phyloP scores from a whole-genome alignment of 495 filamentous ascomycete genomes.

The Achaetomiella virescens region DNA sequence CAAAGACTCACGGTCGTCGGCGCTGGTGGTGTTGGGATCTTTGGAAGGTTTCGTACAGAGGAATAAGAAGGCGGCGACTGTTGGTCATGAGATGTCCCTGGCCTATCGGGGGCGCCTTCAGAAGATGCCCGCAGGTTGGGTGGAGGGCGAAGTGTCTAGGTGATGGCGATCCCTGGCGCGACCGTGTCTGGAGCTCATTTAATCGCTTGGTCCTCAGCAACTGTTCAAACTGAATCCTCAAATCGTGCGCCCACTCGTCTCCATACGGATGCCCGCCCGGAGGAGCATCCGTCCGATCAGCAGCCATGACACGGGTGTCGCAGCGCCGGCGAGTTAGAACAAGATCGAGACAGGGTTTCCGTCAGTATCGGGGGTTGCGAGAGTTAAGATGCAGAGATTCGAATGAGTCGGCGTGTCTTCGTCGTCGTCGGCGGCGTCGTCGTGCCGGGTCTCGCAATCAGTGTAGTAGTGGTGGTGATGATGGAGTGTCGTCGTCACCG shows the following conservation, averaged over 20 bases:
- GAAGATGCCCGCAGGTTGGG: slow-evolving; percentile 35
- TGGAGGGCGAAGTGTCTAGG: slow-evolving; percentile 42
- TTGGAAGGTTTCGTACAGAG: slow-evolving; percentile 66
- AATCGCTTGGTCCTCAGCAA: slow-evolving; percentile 71
- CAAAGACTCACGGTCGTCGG: slow-evolving; percentile 59
- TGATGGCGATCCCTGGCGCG: slow-evolving; percentile 49
- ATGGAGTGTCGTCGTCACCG: no score
- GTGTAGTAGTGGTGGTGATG: no score
- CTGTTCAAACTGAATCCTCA: slow-evolving; percentile 63
- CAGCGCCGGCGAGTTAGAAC: not conserved
- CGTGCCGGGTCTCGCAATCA: no score
- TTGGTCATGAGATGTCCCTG: slow-evolving; percentile 36
- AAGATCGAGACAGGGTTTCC: not conserved
- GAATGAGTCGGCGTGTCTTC: no score
- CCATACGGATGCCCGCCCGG: slow-evolving; percentile 34
- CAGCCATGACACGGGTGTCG: slow-evolving; percentile 19
- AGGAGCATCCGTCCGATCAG: slow-evolving; percentile 18
- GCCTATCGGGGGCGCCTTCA: slow-evolving; percentile 32
- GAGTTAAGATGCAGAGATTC: no score
- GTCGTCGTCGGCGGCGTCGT: no score
- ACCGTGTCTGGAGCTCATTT: slow-evolving; percentile 59
- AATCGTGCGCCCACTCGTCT: slow-evolving; percentile 49
- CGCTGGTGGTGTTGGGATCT: slow-evolving; percentile 69
- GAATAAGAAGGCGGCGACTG: slow-evolving; percentile 56
- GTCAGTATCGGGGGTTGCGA: no score